phyloP scores from a whole-genome alignment of 1,139 yeast species.

The Casaregolazyma lundiana region DNA sequence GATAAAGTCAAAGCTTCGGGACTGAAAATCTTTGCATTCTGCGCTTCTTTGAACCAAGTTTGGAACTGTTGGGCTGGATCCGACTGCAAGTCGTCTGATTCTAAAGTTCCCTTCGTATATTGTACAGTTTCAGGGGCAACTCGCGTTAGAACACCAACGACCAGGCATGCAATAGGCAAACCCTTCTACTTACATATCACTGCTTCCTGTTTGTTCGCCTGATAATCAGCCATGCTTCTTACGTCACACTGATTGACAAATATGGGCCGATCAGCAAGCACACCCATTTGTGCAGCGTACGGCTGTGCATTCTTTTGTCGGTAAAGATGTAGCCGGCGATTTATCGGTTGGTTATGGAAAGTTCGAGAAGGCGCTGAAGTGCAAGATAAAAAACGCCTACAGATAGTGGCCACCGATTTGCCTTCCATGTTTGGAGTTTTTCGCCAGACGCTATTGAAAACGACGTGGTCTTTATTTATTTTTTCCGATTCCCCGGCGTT shows the following conservation, averaged over 20 bases:
- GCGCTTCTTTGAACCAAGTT: slow-evolving; percentile 83
- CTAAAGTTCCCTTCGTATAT: slow-evolving; percentile 64
- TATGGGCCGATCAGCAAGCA: not conserved
- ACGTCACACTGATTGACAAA: not conserved
- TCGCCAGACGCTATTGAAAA: not conserved
- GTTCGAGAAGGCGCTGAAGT: not conserved
- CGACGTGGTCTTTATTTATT: not conserved
- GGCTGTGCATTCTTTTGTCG: not conserved
- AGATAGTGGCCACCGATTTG: not conserved
- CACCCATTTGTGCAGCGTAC: not conserved
- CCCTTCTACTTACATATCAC: slow-evolving; percentile 15
- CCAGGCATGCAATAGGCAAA: not conserved
- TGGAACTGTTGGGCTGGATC: slow-evolving; percentile 77
- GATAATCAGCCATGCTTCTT: not conserved
- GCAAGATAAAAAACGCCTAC: not conserved
- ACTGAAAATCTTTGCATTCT: slow-evolving; percentile 46
- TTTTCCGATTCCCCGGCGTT: not conserved
- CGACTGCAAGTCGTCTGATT: slow-evolving; percentile 46
- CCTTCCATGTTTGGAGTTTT: not conserved
- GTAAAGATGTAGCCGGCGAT: no score
- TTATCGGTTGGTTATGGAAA: not conserved
- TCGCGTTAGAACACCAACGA: slow-evolving; percentile 8
- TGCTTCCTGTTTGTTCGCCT: slow-evolving; percentile 14
- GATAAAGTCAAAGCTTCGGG: slow-evolving; percentile 82
- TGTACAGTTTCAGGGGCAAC: slow-evolving; percentile 89